Conservation (phyloP, 2,329 filamentous ascomycete genomes). For the Trichoderma atroviride region DNA sequence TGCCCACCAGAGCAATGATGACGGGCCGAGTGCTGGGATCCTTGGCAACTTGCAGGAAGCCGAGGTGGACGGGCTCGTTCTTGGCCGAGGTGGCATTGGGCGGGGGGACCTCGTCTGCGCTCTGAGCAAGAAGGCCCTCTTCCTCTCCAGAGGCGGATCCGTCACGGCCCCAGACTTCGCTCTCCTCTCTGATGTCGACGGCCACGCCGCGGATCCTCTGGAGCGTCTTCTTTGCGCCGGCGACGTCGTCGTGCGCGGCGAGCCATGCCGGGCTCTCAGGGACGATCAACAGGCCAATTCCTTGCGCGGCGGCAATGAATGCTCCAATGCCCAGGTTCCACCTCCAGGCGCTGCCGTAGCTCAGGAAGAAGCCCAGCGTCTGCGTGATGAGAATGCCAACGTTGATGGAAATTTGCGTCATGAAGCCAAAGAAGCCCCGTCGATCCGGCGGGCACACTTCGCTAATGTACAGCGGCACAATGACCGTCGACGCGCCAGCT, state of each 20-base stretch:
- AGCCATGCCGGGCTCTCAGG: slow-evolving; percentile 90
- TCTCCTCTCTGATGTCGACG: slow-evolving; percentile 73
- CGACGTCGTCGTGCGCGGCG: slow-evolving; percentile 65
- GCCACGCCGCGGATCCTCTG: slow-evolving; percentile 73
- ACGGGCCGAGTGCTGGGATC: slow-evolving; percentile 71
- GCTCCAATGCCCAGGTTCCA: slow-evolving; percentile 77
- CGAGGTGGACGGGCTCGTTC: slow-evolving; percentile 48
- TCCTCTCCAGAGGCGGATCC: slow-evolving; percentile 60
- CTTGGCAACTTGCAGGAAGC: slow-evolving; percentile 66
- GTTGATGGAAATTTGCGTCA: slow-evolving; percentile 94
- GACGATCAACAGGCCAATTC: slow-evolving; percentile 70
- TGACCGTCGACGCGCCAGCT: slow-evolving; percentile 86
- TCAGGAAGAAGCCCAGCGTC: slow-evolving; percentile 83
- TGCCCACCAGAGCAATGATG: slow-evolving; percentile 80
- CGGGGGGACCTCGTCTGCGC: slow-evolving; percentile 29
- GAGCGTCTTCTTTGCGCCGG: slow-evolving; percentile 67
- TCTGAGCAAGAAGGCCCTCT: slow-evolving; percentile 63
- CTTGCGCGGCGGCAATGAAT: slow-evolving; percentile 67
- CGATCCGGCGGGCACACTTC: slow-evolving; percentile 79
- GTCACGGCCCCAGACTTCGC: slow-evolving; percentile 60
- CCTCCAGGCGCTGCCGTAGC: slow-evolving; percentile 77
- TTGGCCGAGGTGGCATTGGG: slow-evolving; percentile 24
- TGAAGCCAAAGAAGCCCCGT: slow-evolving; percentile 76
- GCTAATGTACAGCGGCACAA: slow-evolving; percentile 92
- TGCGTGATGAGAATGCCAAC: slow-evolving; percentile 85